Evolutionary conservation across 345 rosid species (phyloP), one percentile per base, ranked within the genome.

Genomic region (Citrus inodora): DNA sequence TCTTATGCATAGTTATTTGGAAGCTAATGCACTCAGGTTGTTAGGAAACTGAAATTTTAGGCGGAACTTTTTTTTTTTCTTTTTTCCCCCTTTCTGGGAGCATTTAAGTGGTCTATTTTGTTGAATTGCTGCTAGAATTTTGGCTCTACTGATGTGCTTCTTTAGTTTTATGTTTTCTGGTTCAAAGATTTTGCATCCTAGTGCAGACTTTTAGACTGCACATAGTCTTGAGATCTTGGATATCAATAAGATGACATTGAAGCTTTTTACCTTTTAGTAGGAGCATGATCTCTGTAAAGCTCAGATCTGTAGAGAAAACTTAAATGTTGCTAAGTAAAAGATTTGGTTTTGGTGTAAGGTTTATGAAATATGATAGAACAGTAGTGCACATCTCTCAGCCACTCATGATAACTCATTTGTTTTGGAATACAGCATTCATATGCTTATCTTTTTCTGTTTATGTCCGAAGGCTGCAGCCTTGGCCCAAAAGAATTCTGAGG

Each of bases 401-500:
- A 58, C 46, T 55, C 1, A 7, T 32, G 30, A 77, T 64, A n/a
- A 67, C 53, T 79, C 30, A 14, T 70, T 65, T 9, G 6, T 65
- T 71, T 67, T 67, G 21, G 53, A 14, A 42, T 53, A 22, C 64
- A 46, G 51, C 51, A 51, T 75, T 42, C 25, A 35, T 66, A 68
- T 40, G 24, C 76, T 38, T 75, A 75, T 32, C 70, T 56, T 35
- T 63, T 56, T 66, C 24, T 79, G n/a, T 75, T 33, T 71, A 9
- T 75, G 66, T 48, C 40, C 70, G 68, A 85, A 96, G 99, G 78
- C 97, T 84, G 98, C 99, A 78, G 91, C 97, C 82, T 90, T 96
- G 92, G 94, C 98, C 80, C 94, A 94, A 74, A 96, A 90, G 88
- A 96, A 90, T 80, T 92, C 99, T 14, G 99, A 94, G 77, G 98